Base-by-base conservation (phyloP, 352 stramenopile species). In the Pythium sukuiense region DNA sequence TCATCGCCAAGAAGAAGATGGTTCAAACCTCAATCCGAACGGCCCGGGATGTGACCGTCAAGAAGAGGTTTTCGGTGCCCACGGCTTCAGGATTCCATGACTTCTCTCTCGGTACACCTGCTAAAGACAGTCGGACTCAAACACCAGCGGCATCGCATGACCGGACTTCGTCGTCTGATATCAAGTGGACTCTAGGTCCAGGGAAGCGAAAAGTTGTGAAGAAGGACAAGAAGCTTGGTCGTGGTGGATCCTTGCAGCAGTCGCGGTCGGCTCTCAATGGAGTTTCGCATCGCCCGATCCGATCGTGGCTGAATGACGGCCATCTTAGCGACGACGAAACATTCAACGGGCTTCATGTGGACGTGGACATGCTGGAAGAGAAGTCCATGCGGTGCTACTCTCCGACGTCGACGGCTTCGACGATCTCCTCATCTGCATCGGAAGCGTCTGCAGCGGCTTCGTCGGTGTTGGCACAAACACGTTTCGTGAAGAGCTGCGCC, bases 401-500 rank as follows among this genome's bases (percentile, higher is more conserved):
- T 0, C 62, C 62, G 4, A 72, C 73, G 2, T 87, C 81, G 5
- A 85, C 78, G 4, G 62, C 63, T 0, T 87, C 80, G 12, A 76
- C 75, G 1, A 54, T 65, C n/a, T 70, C 63, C 24, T 74, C 80
- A 4, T 76, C 69, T 1, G 82, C 77, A 14, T 80, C 76, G 9
- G 75, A 61, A 32, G 71, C 74, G 0, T 73, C 65, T 4, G 81
- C 72, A 16, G 76, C 75, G 8, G 76, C 64, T 33, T 81, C 76
- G 39, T 60, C 75, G 33, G 68, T 77, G 43, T 76, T 77, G 50
- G 73, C 74, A 43, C 75, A 56, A 6, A 69, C 77, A 11, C 83
- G 90, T 48, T 80, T 82, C 8, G 67, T 93, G 16, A 77, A 81
- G 32, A 79, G 74, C 16, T 92, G 85, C 33, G 81, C 85, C 18